A percentile compares a stretch with the other conserved stretches of the same genome.
Conservation (phyloP, 2,329 filamentous ascomycete genomes). For the Lachnellula hyalina region DNA sequence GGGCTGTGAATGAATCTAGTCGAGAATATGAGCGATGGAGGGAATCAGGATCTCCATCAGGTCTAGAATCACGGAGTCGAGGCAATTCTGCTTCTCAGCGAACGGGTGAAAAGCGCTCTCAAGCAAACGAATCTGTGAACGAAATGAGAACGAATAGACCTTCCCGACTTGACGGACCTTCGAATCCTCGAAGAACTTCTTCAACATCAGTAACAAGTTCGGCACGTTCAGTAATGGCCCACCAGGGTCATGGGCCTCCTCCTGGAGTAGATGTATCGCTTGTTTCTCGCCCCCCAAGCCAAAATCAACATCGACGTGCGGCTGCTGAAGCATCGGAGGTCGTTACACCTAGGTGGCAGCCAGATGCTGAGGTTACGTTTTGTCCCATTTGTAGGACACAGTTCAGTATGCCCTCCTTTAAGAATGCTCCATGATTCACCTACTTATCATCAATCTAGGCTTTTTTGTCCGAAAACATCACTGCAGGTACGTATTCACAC, state of each 20-base stretch:
- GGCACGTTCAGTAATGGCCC: neutral
- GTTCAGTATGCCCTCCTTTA: constrained; percentile 49
- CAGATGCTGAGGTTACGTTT: constrained; percentile 72
- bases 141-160: neutral
- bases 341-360: constrained; percentile 76
- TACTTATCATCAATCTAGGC: constrained; percentile 30
- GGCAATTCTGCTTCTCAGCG: constrained; percentile 4
- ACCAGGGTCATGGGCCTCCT: neutral
- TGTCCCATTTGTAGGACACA: constrained; percentile 79
- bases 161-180: neutral
- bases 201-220: neutral
- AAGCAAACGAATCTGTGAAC: neutral
- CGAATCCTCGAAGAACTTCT: neutral
- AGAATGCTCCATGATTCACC: neutral
- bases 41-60: neutral
- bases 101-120: neutral
- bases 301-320: neutral
- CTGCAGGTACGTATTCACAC: constrained; percentile 58
- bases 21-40: constrained; percentile 6
- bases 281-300: constrained; percentile 1
- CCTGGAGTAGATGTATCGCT: neutral
- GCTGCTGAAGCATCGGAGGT: constrained; percentile 29
- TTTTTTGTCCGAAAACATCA: constrained; percentile 87
- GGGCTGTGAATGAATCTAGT: neutral
- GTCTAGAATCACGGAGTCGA: constrained; percentile 3